phyloP scores from a whole-genome alignment of 345 rosid species.

The Conringia planisiliqua region DNA sequence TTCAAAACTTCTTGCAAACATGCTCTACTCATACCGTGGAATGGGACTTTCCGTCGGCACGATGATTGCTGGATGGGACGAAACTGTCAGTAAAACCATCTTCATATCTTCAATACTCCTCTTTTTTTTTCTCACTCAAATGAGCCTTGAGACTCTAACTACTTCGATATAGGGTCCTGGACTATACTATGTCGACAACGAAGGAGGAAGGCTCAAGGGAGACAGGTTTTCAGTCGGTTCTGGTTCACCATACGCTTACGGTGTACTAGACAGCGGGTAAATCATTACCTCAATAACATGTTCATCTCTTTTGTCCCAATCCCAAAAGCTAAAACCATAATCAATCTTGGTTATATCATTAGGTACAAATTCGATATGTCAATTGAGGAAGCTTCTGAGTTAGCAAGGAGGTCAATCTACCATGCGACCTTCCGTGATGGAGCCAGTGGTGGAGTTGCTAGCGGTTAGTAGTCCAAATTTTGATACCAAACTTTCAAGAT shows the following conservation, averaged over 20 bases:
- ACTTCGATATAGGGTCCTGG: slow-evolving; percentile 79
- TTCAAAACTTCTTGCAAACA: slow-evolving; percentile 97
- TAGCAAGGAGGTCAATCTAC: slow-evolving; percentile 94
- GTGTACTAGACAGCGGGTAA: slow-evolving; percentile 95
- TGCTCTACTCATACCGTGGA: slow-evolving; percentile 92
- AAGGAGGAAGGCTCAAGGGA: slow-evolving; percentile 98
- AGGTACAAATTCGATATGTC: slow-evolving; percentile 89
- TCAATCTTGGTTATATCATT: neutral
- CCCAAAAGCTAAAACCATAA: neutral
- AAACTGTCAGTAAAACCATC: slow-evolving; percentile 55
- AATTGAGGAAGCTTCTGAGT: slow-evolving; percentile 86
- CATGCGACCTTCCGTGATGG: slow-evolving; percentile 99
- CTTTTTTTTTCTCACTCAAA: slow-evolving; percentile 5
- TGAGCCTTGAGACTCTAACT: neutral
- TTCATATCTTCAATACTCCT: slow-evolving; percentile 6
- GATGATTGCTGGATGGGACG: slow-evolving; percentile 99
- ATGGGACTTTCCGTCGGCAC: slow-evolving; percentile 99
- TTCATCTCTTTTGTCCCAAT: neutral
- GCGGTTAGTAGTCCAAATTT: slow-evolving; percentile 50
- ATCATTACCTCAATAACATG: neutral
- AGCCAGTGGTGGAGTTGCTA: slow-evolving; percentile 99
- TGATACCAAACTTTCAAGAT: slow-evolving; percentile 3
- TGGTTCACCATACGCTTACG: slow-evolving; percentile 99
- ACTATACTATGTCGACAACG: slow-evolving; percentile 93
- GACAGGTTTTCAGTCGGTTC: slow-evolving; percentile 97